Base-by-base conservation (phyloP, 768 basidiomycete genomes). In the Suillus lakei region DNA sequence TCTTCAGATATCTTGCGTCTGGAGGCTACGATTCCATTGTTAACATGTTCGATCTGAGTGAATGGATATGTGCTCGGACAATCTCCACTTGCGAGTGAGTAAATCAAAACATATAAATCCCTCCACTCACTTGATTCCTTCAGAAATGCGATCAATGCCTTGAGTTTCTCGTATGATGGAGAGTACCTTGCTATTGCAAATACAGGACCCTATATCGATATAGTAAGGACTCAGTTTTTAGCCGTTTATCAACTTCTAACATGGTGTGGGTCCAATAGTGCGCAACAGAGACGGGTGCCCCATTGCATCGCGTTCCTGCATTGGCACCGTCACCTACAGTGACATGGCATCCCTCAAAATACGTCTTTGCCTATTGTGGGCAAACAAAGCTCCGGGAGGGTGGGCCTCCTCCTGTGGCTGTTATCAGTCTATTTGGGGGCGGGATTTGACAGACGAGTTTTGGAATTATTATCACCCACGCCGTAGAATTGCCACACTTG, bases 21-120 rank as follows among this genome's bases (percentile, higher is more conserved):
- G 92, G 92, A 38, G 92, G 92, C 15, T 83, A 86, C 63, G 92
- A 95, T 72, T 91, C 91, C 9, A 93, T 95, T 62, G 88, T 95
- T 56, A 91, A 93, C 71, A 79, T 94, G 73, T 93, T 92, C 70
- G 92, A 93, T 73, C 70, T 89, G 64, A 81, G 82, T n/a, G 90
- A 93, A 65, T 93, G 91, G 92, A 91, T 94, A 69, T 90, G 88
- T 66, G 85, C 86, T 5, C 84, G 90, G 54, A 92, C 91, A 21
- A 91, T 93, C 66, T 86, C 89, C 23, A 82, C 86, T 28, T 92
- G 91, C 88, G 92, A 95, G 92, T 94, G 72, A 68, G 91, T 86
- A 5, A 8, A 16, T 7, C 18, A 38, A 28, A 7, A 4, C 3
- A 7, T 36, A 2, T 32, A 39, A 38, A 8, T 36, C 16, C 23